phyloP scores from a whole-genome alignment of 2,329 filamentous ascomycete species.

The Ceratocystis diversiconidia region DNA sequence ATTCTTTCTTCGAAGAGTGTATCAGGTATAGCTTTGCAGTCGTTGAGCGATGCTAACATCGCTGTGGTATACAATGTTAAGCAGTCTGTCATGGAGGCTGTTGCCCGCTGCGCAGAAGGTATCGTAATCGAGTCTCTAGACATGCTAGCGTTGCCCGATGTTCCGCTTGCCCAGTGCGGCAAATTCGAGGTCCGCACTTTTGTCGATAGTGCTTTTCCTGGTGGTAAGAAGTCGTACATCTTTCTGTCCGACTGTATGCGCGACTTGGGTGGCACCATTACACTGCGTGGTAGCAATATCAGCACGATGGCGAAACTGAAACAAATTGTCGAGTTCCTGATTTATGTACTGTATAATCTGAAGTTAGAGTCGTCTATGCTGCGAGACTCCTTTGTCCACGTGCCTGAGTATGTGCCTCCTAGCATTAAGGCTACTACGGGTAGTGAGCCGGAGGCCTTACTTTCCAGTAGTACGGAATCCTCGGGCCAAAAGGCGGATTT shows the following conservation, averaged over 20 bases:
- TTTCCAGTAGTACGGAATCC: not conserved
- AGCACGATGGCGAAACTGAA: slow-evolving; percentile 66
- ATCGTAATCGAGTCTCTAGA: slow-evolving; percentile 90
- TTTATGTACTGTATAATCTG: slow-evolving; percentile 95
- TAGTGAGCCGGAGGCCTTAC: not conserved
- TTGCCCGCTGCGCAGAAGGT: slow-evolving; percentile 81
- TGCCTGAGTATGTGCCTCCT: slow-evolving; percentile 44
- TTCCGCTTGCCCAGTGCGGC: slow-evolving; percentile 64
- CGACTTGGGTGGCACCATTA: slow-evolving; percentile 87
- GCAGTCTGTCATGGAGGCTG: slow-evolving; percentile 84
- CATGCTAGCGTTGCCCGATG: slow-evolving; percentile 60
- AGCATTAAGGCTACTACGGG: not conserved
- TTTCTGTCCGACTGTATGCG: slow-evolving; percentile 83
- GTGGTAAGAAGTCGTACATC: slow-evolving; percentile 84
- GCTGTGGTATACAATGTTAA: slow-evolving; percentile 96
- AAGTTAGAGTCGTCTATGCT: slow-evolving; percentile 91
- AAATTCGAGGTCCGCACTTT: slow-evolving; percentile 95
- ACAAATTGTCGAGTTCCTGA: slow-evolving; percentile 93
- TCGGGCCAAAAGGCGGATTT: not conserved
- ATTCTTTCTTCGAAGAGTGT: slow-evolving; percentile 88
- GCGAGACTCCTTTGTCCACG: slow-evolving; percentile 78
- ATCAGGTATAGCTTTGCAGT: slow-evolving; percentile 77
- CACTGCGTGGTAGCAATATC: slow-evolving; percentile 66
- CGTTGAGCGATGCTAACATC: slow-evolving; percentile 76
- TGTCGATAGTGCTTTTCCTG: slow-evolving; percentile 58